Evolutionary conservation across 768 basidiomycete genomes (phyloP), one percentile per base, ranked within the genome.

Genomic region (Lactarius sp.): DNA sequence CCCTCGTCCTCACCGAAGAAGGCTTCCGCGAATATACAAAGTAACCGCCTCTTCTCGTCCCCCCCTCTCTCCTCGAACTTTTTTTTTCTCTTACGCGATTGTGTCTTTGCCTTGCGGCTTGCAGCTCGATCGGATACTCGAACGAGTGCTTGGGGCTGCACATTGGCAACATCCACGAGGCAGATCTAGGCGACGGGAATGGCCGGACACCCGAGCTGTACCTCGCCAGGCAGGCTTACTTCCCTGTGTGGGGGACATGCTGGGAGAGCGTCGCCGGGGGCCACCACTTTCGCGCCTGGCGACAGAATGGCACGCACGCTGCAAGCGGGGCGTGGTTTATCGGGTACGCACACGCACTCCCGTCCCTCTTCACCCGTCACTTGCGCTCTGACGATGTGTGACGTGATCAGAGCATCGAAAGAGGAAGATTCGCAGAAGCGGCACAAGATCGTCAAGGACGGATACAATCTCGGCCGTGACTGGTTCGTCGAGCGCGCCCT

Each of bases 231-330:
- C 92, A 94, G 68, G 78, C 86, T 65, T 92, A 91, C 74, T 82
- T 83, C 68, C 90, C 91, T 4, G 75, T 86, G 41, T 86, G 84
- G 81, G 92, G 92, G 33, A 90, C 90, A 0, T 94, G 92, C 73
- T 92, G 92, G 88, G 92, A 94, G 78, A 90, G 85, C 69, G 73
- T 94, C 27, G 80, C 85, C 14, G 91, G 91, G n/a, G 92, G 92
- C 2, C 86, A 94, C 61, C 93, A 94, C 71, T 94, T 90, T 70
- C 82, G 92, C 54, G 90, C 90, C 8, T 94, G 92, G 92, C 85
- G 84, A 70, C 92, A 94, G 78, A 91, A 92, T 68, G 92, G 90
- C 3, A 85, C 87, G 0, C 70, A 77, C 18, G 89, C 82, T 0
- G 77, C 86, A 69, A 87, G 83, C 53, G 84, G 87, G 0, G 92